Evolutionary conservation across 345 rosid genomes (phyloP), one percentile per base, ranked within the genome.

Genomic region (Corchorus capsularis): DNA sequence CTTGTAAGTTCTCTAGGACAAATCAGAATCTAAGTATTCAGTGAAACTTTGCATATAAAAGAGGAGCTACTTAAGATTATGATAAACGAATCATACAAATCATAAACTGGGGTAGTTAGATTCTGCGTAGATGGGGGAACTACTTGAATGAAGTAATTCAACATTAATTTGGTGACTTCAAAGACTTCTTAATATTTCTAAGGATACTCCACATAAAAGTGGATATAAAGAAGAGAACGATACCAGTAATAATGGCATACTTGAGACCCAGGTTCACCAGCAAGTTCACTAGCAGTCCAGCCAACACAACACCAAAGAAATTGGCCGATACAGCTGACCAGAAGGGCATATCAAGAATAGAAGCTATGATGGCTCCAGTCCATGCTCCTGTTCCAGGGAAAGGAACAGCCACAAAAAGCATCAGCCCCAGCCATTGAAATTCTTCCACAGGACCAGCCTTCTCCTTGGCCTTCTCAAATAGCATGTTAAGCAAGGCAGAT

Each of bases 361-460:
- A 88, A 73, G 97, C 96, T 71, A 93, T 85, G 73, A 88, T 87
- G 75, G 97, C 98, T 65, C 98, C 97, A 1, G 97, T 94, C 98
- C 98, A 93, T 35, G 95, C 94, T 75, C 98, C 98, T 0, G 99
- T 93, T 71, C 98, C 98, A 75, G 96, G 98, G 77, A 95, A 95
- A 39, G 96, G 99, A 77, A 95, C 98, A 39, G 99, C 93, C 81
- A 95, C 97, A 67, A 95, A 93, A 41, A 93, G 98, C 99, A 93
- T 95, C 57, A 94, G 83, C 0, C 98, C 99, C 37, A 94, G 85
- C 97, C 98, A 93, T 62, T 88, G 94, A 74, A 93, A 93, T 85
- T 94, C 99, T 73, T 93, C 91, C 60, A 93, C 93, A 2, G 96
- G 97, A n/a, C 89, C 94, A 77, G 94, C 95, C 82, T 91, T 94